Conservation (phyloP, 208 protist species). For the Leishmania aethiopica region DNA sequence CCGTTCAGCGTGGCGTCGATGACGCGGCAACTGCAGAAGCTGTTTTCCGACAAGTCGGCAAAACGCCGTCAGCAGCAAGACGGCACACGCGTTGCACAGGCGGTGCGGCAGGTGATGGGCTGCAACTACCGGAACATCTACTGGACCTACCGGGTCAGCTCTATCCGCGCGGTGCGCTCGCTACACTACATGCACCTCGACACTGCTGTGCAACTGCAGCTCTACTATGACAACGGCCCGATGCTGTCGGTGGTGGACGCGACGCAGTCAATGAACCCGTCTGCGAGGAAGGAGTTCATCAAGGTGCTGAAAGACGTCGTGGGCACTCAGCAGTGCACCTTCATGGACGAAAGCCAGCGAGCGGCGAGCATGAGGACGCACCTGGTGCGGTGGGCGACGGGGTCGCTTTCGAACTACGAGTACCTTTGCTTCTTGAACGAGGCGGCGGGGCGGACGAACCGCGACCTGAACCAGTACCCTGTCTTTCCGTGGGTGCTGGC, state of each 20-base stretch:
- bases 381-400: constrained; percentile 91
- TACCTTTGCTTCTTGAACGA: constrained; percentile 94
- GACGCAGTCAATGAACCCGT: constrained; percentile 86
- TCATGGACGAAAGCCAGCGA: constrained; percentile 67
- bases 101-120: constrained; percentile 79
- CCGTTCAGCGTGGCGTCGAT: constrained; percentile 43
- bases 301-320: constrained; percentile 66
- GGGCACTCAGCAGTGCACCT: constrained; percentile 42
- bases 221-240: constrained; percentile 71
- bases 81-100: constrained; percentile 79
- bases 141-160: constrained; percentile 66
- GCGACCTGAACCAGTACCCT: constrained; percentile 96
- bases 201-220: constrained; percentile 74
- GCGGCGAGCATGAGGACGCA: constrained; percentile 55
- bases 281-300: constrained; percentile 74
- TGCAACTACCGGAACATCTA: constrained; percentile 68
- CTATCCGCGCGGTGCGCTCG: constrained; percentile 62
- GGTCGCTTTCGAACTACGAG: constrained; percentile 93
- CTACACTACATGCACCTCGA: constrained; percentile 89
- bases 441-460: constrained; percentile 85
- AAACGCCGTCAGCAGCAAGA: constrained; percentile 60
- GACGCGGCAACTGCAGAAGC: constrained; percentile 71
- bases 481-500: constrained; percentile 96
- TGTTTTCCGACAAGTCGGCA: constrained; percentile 54
- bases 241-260: constrained; percentile 86